A percentile compares a stretch with the other conserved stretches of the same genome.
Evolutionary conservation across 2,329 filamentous ascomycete species (phyloP).

Genomic region (Botryotinia globosa): DNA sequence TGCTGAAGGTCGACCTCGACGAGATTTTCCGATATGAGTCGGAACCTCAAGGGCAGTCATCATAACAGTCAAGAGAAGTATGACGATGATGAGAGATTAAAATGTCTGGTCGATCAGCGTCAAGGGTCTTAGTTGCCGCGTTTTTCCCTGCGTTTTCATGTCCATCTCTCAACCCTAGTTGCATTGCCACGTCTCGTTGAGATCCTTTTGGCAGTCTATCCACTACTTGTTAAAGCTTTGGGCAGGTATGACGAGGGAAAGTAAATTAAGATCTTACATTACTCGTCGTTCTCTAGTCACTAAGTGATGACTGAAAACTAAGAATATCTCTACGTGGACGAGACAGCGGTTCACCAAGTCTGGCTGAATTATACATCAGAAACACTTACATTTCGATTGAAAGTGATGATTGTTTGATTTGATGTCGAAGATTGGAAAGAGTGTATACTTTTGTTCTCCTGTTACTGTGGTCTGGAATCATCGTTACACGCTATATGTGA

Average conservation of each 20-base stretch:
- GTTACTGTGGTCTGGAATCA: not conserved
- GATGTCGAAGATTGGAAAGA: not conserved
- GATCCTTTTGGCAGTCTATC: not conserved
- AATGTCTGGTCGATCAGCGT: not conserved
- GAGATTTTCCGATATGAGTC: not conserved
- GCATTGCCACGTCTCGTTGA: not conserved
- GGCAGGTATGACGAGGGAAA: not conserved
- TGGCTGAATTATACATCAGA: not conserved
- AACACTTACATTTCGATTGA: not conserved
- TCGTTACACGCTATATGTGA: not conserved
- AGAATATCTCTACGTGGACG: not conserved
- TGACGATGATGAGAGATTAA: not conserved
- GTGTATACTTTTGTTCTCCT: not conserved
- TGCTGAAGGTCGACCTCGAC: not conserved
- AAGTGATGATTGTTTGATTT: not conserved
- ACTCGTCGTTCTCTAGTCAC: not conserved
- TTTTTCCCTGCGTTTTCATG: not conserved
- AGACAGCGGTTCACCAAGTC: not conserved
- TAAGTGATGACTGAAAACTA: not conserved
- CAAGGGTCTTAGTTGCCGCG: not conserved
- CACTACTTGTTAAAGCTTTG: not conserved
- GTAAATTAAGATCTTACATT: not conserved
- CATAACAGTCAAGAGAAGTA: not conserved
- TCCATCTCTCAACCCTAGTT: not conserved
- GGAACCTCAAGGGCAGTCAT: not conserved